phyloP scores from a whole-genome alignment of 2,329 filamentous ascomycete species.

The Cladosporium sp. region DNA sequence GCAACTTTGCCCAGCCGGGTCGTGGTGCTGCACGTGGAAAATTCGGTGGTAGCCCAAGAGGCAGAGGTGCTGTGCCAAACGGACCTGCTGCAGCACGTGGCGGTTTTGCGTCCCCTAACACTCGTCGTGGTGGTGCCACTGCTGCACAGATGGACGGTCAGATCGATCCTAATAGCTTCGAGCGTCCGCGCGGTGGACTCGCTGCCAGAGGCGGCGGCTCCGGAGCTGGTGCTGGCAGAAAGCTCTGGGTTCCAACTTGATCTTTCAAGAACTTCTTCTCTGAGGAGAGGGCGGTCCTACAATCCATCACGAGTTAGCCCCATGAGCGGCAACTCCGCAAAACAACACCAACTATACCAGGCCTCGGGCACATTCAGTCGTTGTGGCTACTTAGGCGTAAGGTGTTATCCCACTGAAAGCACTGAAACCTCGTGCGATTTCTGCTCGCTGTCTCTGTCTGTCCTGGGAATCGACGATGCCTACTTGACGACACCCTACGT shows the following conservation, averaged over 20 bases:
- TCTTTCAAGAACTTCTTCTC: neutral
- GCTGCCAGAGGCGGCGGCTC: constrained; percentile 33
- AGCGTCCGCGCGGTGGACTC: constrained; percentile 28
- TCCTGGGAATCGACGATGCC: neutral
- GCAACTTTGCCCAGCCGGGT: constrained; percentile 14
- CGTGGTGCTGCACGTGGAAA: constrained; percentile 22
- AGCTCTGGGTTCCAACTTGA: constrained; percentile 14
- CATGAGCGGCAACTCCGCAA: neutral
- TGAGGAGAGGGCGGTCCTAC: neutral
- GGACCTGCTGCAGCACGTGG: constrained; percentile 20
- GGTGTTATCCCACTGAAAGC: neutral
- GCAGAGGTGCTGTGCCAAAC: constrained; percentile 2
- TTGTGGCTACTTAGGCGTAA: neutral
- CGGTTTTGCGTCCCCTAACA: constrained; percentile 12
- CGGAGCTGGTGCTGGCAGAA: constrained; percentile 6
- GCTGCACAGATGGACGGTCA: constrained; percentile 20
- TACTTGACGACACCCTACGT: too few relatives aligned
- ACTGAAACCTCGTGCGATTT: neutral
- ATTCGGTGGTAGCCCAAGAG: constrained; percentile 18
- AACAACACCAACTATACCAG: neutral
- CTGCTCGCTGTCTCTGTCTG: neutral
- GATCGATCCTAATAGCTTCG: constrained; percentile 37
- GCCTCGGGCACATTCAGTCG: neutral
- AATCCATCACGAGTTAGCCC: neutral
- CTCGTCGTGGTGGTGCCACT: constrained; percentile 7